Conservation (phyloP, 2,329 filamentous ascomycete genomes). For the Myriangium duriaei region DNA sequence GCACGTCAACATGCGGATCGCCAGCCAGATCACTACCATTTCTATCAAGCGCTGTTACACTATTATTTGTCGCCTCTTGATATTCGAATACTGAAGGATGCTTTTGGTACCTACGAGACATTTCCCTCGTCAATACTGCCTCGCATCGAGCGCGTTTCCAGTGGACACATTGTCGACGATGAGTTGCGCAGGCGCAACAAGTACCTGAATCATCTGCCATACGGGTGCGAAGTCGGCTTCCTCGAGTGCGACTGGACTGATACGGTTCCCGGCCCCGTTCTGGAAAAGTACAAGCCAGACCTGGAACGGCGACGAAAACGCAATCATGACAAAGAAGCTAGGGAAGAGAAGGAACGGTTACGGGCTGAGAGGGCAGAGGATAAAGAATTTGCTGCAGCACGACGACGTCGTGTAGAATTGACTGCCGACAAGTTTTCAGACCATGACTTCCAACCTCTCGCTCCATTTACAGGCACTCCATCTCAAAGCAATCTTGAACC, state of each 20-base stretch:
- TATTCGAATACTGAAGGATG: conserved; percentile 81
- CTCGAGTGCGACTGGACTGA: conserved; percentile 93
- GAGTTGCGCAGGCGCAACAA: conserved; percentile 70
- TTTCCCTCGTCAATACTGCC: conserved; percentile 82
- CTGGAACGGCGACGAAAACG: conserved; percentile 63
- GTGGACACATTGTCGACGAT: conserved; percentile 78
- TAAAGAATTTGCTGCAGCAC: conserved; percentile 52
- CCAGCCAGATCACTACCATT: conserved; percentile 55
- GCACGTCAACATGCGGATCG: conserved; percentile 31
- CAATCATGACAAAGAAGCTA: conserved; percentile 69
- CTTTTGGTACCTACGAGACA: conserved; percentile 67
- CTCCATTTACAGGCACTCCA: conserved; percentile 16
- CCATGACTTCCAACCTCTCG: conserved; percentile 33
- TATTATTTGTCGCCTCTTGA: conserved; percentile 84
- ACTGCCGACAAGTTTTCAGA: conserved; percentile 39
- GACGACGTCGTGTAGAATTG: conserved; percentile 46
- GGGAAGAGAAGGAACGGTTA: conserved; percentile 74
- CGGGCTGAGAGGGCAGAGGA: conserved; percentile 72
- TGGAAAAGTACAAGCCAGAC: conserved; percentile 65
- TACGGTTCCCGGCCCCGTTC: conserved; percentile 60
- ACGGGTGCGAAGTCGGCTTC: conserved; percentile 83
- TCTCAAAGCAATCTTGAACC: background rate
- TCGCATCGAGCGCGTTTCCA: conserved; percentile 77
- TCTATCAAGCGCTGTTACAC: conserved; percentile 77
- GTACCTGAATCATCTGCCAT: conserved; percentile 74